Percentiles rank a stretch among this genome's conserved stretches.
phyloP scores from a whole-genome alignment of 805 yeast genomes.

The Yamadazyma endophytica region DNA sequence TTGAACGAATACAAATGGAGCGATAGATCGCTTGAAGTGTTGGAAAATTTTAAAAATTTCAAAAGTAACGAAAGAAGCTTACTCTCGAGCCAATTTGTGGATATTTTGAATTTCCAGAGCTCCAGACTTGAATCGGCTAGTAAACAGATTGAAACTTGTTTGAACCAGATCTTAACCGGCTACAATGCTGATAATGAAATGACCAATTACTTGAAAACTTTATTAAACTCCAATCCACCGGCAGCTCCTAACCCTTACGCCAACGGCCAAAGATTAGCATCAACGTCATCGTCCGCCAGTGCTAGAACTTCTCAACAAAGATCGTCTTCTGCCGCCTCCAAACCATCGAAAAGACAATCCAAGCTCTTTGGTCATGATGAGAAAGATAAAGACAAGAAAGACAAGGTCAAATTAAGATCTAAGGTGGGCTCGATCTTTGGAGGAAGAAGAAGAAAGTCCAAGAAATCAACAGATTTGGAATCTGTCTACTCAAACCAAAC shows the following conservation, averaged over 20 bases:
- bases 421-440: conserved; percentile 75
- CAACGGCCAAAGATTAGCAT: neutral
- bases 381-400: conserved; percentile 5
- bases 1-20: conserved; percentile 64
- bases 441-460: conserved; percentile 44
- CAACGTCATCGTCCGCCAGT: neutral
- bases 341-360: conserved; percentile 5
- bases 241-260: conserved; percentile 1
- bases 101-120: conserved; percentile 45
- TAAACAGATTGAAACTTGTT: conserved; percentile 52
- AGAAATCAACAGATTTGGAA: conserved; percentile 23
- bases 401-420: conserved; percentile 47
- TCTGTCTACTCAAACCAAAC: conserved; percentile 18
- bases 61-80: conserved; percentile 57
- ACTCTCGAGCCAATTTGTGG: conserved; percentile 59
- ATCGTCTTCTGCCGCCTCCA: conserved; percentile 2
- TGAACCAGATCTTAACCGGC: conserved; percentile 57
- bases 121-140: conserved; percentile 19
- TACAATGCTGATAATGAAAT: conserved; percentile 35
- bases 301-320: neutral
- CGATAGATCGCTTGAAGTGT: conserved; percentile 69
- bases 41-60: conserved; percentile 68
- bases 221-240: conserved; percentile 23
- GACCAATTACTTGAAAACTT: conserved; percentile 30
- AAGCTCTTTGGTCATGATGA: conserved; percentile 4